phyloP scores from a whole-genome alignment of 2,329 filamentous ascomycete genomes.

The Sodiomyces alkalinus region DNA sequence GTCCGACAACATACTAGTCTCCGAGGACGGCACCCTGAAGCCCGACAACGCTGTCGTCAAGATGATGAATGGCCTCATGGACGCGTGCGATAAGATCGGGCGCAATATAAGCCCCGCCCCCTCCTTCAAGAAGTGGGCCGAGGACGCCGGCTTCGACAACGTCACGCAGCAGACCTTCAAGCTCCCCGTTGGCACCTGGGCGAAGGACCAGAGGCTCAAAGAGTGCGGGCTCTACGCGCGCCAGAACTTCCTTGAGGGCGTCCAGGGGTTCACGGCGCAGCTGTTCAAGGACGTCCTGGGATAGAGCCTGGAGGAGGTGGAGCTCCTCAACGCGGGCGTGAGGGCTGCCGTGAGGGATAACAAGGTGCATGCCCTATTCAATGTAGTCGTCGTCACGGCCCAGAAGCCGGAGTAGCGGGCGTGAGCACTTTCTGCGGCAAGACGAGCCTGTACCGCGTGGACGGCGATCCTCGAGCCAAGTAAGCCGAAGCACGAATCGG shows the following conservation, averaged over 20 bases:
- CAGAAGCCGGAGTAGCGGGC: constrained; percentile 14
- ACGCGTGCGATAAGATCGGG: constrained; percentile 13
- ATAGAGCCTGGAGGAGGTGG: constrained; percentile 11
- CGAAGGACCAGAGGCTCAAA: constrained; percentile 23
- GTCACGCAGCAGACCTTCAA: constrained; percentile 14
- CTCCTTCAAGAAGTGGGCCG: constrained; percentile 8
- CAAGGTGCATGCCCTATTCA: constrained; percentile 15
- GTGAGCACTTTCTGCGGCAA: background rate
- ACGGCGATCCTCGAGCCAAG: too few relatives aligned
- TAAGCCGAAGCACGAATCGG: too few relatives aligned
- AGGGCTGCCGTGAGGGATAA: constrained; percentile 12
- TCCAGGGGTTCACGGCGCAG: constrained; percentile 10
- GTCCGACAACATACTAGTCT: constrained; percentile 3
- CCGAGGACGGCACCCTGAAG: constrained; percentile 1
- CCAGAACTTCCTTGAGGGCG: constrained; percentile 9
- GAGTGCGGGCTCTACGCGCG: constrained; percentile 17
- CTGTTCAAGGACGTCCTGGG: constrained; percentile 15
- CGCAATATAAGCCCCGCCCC: constrained; percentile 15
- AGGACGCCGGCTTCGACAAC: constrained; percentile 16
- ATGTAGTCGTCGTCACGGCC: constrained; percentile 15
- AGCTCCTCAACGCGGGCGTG: constrained; percentile 12
- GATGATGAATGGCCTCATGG: constrained; percentile 11
- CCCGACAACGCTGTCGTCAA: constrained; percentile 1
- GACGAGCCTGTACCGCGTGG: too few relatives aligned
- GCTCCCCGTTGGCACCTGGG: constrained; percentile 19